Percentiles rank a stretch among this genome's conserved stretches.
phyloP scores from a whole-genome alignment of 352 stramenopile genomes.

The Phytophthora macrochlamydospora region DNA sequence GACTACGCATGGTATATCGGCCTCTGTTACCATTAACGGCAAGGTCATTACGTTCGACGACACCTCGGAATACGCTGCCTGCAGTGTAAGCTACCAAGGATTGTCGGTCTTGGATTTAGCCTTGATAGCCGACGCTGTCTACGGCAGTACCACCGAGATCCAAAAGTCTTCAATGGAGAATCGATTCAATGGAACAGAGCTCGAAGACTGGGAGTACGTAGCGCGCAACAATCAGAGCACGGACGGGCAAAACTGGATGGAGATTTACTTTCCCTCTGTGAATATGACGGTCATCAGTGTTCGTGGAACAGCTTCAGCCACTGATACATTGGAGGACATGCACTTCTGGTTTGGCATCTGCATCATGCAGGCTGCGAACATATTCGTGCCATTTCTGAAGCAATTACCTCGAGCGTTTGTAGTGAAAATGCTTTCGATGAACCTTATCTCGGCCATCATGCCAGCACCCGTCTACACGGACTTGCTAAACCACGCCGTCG shows the following conservation, averaged over 20 bases:
- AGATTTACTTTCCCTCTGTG: slow-evolving; percentile 75
- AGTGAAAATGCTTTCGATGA: slow-evolving; percentile 78
- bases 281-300: slow-evolving; percentile 87
- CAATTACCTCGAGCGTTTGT: slow-evolving; percentile 74
- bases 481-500: slow-evolving; percentile 57
- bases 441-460: slow-evolving; percentile 67
- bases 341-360: slow-evolving; percentile 89
- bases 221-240: slow-evolving; percentile 70
- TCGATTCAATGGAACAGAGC: slow-evolving; percentile 76
- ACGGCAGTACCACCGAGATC: slow-evolving; percentile 66
- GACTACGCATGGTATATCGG: slow-evolving; percentile 30
- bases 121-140: slow-evolving; percentile 78
- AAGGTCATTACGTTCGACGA: slow-evolving; percentile 55
- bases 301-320: slow-evolving; percentile 77
- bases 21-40: slow-evolving; percentile 43
- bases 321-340: slow-evolving; percentile 82
- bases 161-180: slow-evolving; percentile 68
- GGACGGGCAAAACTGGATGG: slow-evolving; percentile 81
- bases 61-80: slow-evolving; percentile 73
- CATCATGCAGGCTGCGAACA: slow-evolving; percentile 84
- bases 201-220: slow-evolving; percentile 76
- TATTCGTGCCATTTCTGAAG: slow-evolving; percentile 86
- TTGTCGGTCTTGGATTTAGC: slow-evolving; percentile 79
- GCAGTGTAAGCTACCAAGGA: slow-evolving; percentile 62
- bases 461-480: slow-evolving; percentile 64